Percentiles rank a stretch among this genome's conserved stretches.
Evolutionary conservation across 371 early-diverging fungal species (phyloP).

Genomic region (Lichtheimia corymbifera): DNA sequence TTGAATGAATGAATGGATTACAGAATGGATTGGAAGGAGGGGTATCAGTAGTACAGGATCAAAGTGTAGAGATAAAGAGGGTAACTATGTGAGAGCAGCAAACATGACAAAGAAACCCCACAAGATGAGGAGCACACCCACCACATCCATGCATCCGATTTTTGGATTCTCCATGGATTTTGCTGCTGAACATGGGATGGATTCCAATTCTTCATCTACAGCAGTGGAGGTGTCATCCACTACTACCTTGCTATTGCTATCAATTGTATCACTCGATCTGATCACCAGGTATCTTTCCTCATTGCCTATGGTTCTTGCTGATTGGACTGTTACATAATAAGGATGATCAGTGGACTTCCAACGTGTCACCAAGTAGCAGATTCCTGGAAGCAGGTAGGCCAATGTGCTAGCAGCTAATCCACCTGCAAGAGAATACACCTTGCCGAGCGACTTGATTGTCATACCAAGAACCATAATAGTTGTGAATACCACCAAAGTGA

Average conservation of each 20-base stretch:
- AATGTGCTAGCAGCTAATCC: conserved; percentile 46
- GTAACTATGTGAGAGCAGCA: conserved; percentile 9
- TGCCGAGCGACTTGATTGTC: conserved; percentile 36
- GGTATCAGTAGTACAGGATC: no score
- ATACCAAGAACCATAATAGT: conserved; percentile 34
- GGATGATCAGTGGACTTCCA: background rate
- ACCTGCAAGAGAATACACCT: conserved; percentile 47
- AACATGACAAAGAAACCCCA: conserved; percentile 47
- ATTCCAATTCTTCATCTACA: no score
- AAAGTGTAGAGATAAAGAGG: conserved; percentile 11
- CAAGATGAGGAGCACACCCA: conserved; percentile 35
- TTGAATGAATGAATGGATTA: background rate
- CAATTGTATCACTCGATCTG: no score
- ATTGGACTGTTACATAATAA: no score
- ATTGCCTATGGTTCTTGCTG: no score
- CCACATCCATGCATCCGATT: conserved; percentile 17
- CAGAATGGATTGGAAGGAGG: no score
- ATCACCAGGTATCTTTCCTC: no score
- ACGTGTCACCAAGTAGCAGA: conserved; percentile 34
- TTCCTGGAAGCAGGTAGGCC: conserved; percentile 47
- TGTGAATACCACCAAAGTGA: conserved; percentile 36
- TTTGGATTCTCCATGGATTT: background rate
- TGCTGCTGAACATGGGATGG: conserved; percentile 2
- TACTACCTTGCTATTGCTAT: no score
- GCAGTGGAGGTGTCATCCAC: no score